Percentiles rank a stretch among this genome's conserved stretches.
Conservation (phyloP, 2,329 filamentous ascomycete genomes). For the Chrysoporthe deuterocubensis region DNA sequence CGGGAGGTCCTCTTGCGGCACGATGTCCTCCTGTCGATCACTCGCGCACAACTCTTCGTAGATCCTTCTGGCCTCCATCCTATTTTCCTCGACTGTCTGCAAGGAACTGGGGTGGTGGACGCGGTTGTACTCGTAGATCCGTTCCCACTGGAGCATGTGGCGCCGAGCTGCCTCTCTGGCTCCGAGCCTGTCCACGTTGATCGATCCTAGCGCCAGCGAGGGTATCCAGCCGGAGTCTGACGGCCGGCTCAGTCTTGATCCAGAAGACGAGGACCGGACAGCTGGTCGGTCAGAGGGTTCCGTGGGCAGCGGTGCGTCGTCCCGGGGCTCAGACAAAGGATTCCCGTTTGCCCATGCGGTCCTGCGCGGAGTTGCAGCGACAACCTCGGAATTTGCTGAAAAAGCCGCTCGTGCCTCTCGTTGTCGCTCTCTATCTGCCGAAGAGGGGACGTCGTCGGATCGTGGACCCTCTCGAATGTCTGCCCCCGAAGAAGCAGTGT, state of each 20-base stretch:
- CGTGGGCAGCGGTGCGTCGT: background rate
- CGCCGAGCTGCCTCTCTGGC: slow-evolving; percentile 43
- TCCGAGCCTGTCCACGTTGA: slow-evolving; percentile 43
- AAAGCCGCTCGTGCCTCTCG: slow-evolving; percentile 9
- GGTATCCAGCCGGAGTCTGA: slow-evolving; percentile 37
- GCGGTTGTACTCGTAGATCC: slow-evolving; percentile 22
- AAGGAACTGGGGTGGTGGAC: background rate
- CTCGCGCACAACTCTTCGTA: slow-evolving; percentile 20
- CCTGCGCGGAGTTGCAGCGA: slow-evolving; percentile 9
- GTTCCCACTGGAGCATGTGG: slow-evolving; percentile 41
- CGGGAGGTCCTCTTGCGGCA: slow-evolving; percentile 24
- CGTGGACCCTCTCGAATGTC: background rate
- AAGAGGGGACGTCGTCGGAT: background rate
- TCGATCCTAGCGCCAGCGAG: slow-evolving; percentile 40
- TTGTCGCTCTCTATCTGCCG: background rate
- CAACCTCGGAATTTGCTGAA: slow-evolving; percentile 8
- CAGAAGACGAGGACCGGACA: background rate
- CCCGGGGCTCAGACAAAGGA: background rate
- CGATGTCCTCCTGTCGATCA: slow-evolving; percentile 9
- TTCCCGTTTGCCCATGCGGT: slow-evolving; percentile 4
- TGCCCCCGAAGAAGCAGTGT: background rate
- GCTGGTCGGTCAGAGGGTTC: background rate
- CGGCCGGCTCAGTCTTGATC: slow-evolving; percentile 1
- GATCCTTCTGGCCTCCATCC: slow-evolving; percentile 1
- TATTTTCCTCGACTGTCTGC: slow-evolving; percentile 1